A percentile compares a stretch with the other conserved stretches of the same genome.
Conservation (phyloP, 768 basidiomycete genomes). For the Leccinum barrowsii region DNA sequence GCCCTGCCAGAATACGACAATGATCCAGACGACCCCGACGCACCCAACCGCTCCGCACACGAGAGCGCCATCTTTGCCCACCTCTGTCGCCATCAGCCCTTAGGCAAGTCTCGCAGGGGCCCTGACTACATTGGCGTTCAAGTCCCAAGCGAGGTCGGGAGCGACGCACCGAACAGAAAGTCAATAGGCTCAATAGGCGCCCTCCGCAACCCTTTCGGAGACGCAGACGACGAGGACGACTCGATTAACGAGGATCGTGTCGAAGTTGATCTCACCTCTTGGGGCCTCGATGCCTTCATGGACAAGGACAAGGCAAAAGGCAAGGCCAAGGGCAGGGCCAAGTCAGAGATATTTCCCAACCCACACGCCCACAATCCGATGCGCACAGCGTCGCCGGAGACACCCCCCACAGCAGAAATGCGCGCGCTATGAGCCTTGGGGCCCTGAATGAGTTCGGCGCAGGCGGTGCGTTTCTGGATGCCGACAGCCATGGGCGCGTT, state of each 20-base stretch:
- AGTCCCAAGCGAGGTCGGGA: slow-evolving; percentile 61
- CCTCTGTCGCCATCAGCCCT: slow-evolving; percentile 53
- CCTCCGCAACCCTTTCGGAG: slow-evolving; percentile 71
- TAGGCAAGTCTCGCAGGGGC: slow-evolving; percentile 50
- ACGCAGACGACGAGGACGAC: slow-evolving; percentile 41
- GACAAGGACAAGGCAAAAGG: slow-evolving; percentile 41
- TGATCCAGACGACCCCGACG: slow-evolving; percentile 62
- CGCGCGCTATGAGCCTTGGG: slow-evolving; percentile 67
- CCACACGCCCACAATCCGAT: slow-evolving; percentile 36
- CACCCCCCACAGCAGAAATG: slow-evolving; percentile 37
- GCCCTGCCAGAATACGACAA: slow-evolving; percentile 78
- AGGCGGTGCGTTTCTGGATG: slow-evolving; percentile 47
- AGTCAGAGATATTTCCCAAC: slow-evolving; percentile 41
- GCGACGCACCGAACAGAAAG: slow-evolving; percentile 44
- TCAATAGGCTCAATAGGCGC: slow-evolving; percentile 59
- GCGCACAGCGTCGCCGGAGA: slow-evolving; percentile 43
- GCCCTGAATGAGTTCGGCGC: slow-evolving; percentile 51
- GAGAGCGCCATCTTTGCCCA: slow-evolving; percentile 88
- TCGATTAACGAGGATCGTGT: slow-evolving; percentile 46
- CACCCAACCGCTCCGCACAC: slow-evolving; percentile 61
- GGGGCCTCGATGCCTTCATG: slow-evolving; percentile 79
- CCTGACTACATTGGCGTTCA: slow-evolving; percentile 65
- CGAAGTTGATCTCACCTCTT: slow-evolving; percentile 79
- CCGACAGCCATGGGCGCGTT: slow-evolving; percentile 34
- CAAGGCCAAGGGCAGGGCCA: slow-evolving; percentile 38